phyloP scores from a whole-genome alignment of 805 yeast species.

The Yarrowia deformans region DNA sequence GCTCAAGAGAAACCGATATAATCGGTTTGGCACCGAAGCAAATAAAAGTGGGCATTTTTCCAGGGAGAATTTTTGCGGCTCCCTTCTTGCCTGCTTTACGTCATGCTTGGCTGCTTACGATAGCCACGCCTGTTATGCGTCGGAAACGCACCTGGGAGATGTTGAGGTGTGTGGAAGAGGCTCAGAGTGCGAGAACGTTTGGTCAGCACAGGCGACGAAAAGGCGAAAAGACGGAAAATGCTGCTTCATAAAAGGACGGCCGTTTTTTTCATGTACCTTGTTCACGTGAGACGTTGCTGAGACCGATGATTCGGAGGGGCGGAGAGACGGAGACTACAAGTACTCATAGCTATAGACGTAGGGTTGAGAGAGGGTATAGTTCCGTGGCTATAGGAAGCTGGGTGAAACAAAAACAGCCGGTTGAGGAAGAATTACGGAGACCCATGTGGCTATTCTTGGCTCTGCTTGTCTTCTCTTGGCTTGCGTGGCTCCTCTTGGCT shows the following conservation, averaged over 20 bases:
- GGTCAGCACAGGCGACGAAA: no score
- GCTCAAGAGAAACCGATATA: no score
- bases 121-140: constrained; percentile 26
- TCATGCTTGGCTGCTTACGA: constrained; percentile 28
- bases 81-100: not conserved
- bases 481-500: no score
- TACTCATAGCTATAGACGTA: not conserved
- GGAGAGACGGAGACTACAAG: no score
- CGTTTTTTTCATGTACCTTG: not conserved
- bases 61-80: no score
- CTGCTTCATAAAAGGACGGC: not conserved
- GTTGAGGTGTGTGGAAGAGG: constrained; percentile 8
- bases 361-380: not conserved
- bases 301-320: no score
- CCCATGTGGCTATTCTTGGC: no score
- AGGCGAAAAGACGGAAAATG: no score
- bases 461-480: no score
- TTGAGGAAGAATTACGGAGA: no score
- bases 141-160: constrained; percentile 7
- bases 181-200: not conserved
- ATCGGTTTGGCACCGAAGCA: not conserved
- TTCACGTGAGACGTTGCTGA: constrained; percentile 3
- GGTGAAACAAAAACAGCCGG: no score
- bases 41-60: not conserved
- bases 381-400: no score